Evolutionary conservation across 345 rosid species (phyloP).

Genomic region (Adansonia digitata): DNA sequence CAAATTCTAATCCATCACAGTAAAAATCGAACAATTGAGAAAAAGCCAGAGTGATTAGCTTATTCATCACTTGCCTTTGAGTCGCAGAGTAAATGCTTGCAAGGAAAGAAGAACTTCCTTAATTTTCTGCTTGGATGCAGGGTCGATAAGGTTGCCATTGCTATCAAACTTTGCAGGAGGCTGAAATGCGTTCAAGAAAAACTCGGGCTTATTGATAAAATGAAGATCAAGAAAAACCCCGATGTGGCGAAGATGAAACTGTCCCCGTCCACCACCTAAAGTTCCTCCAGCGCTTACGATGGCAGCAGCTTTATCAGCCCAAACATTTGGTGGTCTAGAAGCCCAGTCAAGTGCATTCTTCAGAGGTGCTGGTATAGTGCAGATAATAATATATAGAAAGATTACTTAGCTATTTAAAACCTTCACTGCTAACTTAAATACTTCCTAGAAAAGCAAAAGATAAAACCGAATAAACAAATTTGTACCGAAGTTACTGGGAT

Average conservation of each 20-base stretch:
- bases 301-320: constrained; percentile 85
- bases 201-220: constrained; percentile 86
- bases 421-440: no score
- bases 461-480: no score
- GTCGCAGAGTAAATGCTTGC: constrained; percentile 50
- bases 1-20: neutral
- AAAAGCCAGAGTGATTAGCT: neutral
- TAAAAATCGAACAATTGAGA: neutral
- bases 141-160: constrained; percentile 66
- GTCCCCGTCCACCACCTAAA: constrained; percentile 54
- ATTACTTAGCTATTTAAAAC: no score
- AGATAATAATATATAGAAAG: neutral
- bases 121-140: constrained; percentile 37
- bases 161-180: constrained; percentile 75
- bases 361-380: constrained; percentile 43
- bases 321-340: constrained; percentile 64
- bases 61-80: constrained; percentile 32
- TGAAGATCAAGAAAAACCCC: constrained; percentile 81
- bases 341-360: constrained; percentile 93
- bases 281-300: constrained; percentile 62
- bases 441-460: no score
- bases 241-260: constrained; percentile 77
- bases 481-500: no score
- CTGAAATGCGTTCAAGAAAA: constrained; percentile 57
- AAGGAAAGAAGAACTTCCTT: constrained; percentile 53